Evolutionary conservation across 331 rosid species (phyloP), one percentile per base, ranked within the genome.

Genomic region (Acacia pycnantha): DNA sequence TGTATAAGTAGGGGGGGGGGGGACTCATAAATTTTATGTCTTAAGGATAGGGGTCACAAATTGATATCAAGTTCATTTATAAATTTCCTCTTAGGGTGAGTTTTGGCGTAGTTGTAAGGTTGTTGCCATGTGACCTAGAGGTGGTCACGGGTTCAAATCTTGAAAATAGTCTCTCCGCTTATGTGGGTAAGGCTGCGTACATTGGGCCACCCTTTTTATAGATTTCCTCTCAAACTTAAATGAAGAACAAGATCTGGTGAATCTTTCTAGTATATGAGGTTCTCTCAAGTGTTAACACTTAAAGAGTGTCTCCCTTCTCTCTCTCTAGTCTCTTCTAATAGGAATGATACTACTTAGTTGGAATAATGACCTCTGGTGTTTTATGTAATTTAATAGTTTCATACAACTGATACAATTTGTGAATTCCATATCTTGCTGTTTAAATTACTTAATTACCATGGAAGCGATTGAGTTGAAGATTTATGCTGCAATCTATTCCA

Each of bases 381-480:
- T 46, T 47, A 27, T 40, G 27, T 5, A 31, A 80, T 59, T 78
- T 72, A 66, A 53, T 76, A 64, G 22, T 53, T 70, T 43, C 70
- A 46, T 43, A 14, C 35, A 54, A 59, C 47, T 56, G 16, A 54
- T 62, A 13, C 44, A 46, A 68, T 53, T 56, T 31, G 8, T 69
- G 47, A 67, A 65, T 76, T 68, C 31, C 47, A 61, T 13, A 56
- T 44, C 40, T 54, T 56, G 4, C 12, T 54, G 26, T 54, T 54
- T 21, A 8, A 21, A 54, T 54, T 21, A 21, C 62, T 54, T 54
- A n/a, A 37, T 54, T n/a, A 54, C 24, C 12, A 8, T 72, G 40
- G 72, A 73, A 80, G 71, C 50, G 31, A 16, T 58, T 74, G 85
- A 46, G 54, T 79, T 72, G 44, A 86, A 61, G 11, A 40, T 58